Base-by-base conservation (phyloP, 139 green algal genomes). In the Diplosphaera chodatii region DNA sequence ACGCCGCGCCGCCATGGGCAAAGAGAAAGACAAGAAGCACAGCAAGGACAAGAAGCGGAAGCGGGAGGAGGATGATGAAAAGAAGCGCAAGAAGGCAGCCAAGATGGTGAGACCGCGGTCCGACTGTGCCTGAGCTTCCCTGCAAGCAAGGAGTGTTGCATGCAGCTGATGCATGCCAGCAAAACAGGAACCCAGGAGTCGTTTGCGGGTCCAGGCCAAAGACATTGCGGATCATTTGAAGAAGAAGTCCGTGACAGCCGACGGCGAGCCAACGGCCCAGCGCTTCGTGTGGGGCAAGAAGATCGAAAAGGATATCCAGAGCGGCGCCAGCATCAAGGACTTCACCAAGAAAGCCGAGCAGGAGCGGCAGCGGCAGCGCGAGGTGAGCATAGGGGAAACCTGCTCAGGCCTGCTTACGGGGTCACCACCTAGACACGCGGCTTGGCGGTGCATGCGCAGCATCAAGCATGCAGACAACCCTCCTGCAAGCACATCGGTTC, bases 201-300 rank as follows among this genome's bases (percentile, higher is more conserved):
- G n/a, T n/a, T n/a, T n/a, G n/a, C n/a, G n/a, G n/a, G n/a, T 76
- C 72, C 74, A 91, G 82, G 82, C 82, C 23, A 82, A 83, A 32
- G 88, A 87, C 65, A 77, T 89, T 16, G 80, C 72, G 21, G 77
- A 82, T 66, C 81, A 90, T 69, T 73, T 87, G 63, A 85, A 89
- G 55, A 86, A 87, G 74, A 82, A 89, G 64, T 68, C 73, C 0
- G 72, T 31, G n/a, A 69, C 59, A 15, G 37, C 62, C 27, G 90
- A 95, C 30, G 32, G 81, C 30, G 89, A 48, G 37, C 37, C 85
- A 64, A 77, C 92, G 27, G 75, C 64, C 0, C 65, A 86, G 18
- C 80, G 77, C 20, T 98, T 98, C 78, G 92, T 98, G 32, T 98
- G 93, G 93, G 72, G 75, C 63, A 98, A 98, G 79, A 98, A 98